These are phyloP conservation scores for Globisporangium nagaii DNA, from an alignment of 352 stramenopile genomes.

Conservation along the genomic window DNA sequence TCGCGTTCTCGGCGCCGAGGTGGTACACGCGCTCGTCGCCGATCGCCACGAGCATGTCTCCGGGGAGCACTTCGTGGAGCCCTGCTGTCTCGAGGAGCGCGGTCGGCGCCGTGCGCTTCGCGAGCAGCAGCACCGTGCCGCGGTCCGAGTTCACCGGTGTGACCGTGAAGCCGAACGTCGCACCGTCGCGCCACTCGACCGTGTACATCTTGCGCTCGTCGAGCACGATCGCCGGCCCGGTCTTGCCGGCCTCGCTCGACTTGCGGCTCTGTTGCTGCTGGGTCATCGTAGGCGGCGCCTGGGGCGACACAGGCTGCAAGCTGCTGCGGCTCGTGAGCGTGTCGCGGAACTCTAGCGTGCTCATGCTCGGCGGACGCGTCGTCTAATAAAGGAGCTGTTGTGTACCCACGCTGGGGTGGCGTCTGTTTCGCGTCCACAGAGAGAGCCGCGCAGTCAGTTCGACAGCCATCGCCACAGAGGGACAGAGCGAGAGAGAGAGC, in stretches of 20 bases:
- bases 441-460: neutral
- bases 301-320: neutral
- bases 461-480: neutral
- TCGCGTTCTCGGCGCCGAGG: conserved; percentile 52
- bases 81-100: conserved; percentile 30
- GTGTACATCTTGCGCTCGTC: conserved; percentile 78
- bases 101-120: conserved; percentile 35
- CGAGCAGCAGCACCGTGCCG: conserved; percentile 54
- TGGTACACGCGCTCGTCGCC: conserved; percentile 76
- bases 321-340: neutral
- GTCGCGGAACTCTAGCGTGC: conserved; percentile 9
- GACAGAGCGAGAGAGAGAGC: neutral
- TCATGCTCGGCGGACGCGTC: too few relatives aligned
- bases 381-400: neutral
- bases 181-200: conserved; percentile 54
- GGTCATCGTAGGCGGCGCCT: neutral
- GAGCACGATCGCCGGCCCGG: conserved; percentile 32
- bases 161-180: conserved; percentile 67
- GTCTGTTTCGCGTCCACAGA: neutral
- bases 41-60: conserved; percentile 73
- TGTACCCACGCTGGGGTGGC: conserved; percentile 3
- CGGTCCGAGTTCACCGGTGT: conserved; percentile 66
- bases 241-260: conserved; percentile 14
- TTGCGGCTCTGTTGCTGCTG: conserved; percentile 18
- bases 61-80: conserved; percentile 62